Evolutionary conservation across 371 early-diverging fungal species (phyloP), one percentile per base, ranked within the genome.

Genomic region (Rhizopus stolonifer): DNA sequence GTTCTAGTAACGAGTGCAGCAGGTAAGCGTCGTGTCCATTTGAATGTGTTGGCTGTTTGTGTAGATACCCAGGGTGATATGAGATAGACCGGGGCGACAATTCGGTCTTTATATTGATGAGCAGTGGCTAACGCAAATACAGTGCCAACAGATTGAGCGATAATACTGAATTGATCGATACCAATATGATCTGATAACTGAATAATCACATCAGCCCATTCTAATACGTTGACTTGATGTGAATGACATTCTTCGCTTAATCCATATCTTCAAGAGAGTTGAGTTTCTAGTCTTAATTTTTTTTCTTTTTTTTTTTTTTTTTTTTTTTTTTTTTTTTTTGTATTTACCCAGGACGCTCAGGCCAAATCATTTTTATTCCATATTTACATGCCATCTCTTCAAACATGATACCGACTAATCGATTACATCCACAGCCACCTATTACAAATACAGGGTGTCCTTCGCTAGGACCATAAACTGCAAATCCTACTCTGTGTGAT

Each of bases 31-130:
- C 75, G 65, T 15, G 75, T 68, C 79, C 79, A 78, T 54, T 69
- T 70, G 38, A 74, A 78, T 23, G 75, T 74, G 17, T 74, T 72
- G 10, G 79, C 71, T 22, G 55, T 65, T 18, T 70, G 61, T 4
- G 79, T 73, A 4, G 79, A 74, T n/a, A 78, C 79, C 79, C 79
- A 78, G 1, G 79, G 79, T 6, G 75, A 74, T n/a, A 78, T 72
- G 7, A 74, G 21, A 33, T 63, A 72, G 0, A 74, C 56, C 1
- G 79, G 75, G 0, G 73, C 72, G 3, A 67, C 5, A 6, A 78
- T 67, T 14, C 73, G 65, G 0, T 18, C 38, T 6, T 68, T 69
- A 23, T 67, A 74, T 34, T 55, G 55, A 25, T 67, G 58, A 6
- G 71, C 71, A 34, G 69, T 52, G 1, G 75, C 75, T 48, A 78